These are phyloP conservation scores for Thermomucor indicae-seudaticae DNA, from an alignment of 371 early-diverging fungal species.

Conservation along the genomic window DNA sequence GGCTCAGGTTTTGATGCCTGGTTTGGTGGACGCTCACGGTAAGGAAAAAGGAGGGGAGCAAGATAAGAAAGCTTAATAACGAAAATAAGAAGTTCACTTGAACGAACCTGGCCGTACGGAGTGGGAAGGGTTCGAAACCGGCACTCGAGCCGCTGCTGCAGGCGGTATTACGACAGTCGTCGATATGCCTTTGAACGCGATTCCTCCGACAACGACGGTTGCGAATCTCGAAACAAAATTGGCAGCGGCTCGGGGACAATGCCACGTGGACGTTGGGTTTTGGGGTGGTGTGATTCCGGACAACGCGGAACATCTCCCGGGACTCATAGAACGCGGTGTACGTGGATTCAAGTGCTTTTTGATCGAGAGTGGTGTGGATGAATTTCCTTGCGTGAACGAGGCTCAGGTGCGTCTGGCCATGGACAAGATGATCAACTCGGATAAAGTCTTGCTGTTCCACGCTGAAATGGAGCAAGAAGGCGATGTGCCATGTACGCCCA, in stretches of 20 bases:
- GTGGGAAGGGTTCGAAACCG: conserved; percentile 84
- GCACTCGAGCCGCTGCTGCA: conserved; percentile 77
- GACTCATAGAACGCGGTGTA: conserved; percentile 65
- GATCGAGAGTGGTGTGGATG: conserved; percentile 82
- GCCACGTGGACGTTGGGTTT: conserved; percentile 78
- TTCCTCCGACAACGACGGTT: conserved; percentile 78
- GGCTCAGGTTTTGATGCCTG: conserved; percentile 66
- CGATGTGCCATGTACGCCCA: conserved; percentile 17
- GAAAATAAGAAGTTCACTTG: conserved; percentile 54
- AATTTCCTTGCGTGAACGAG: conserved; percentile 79
- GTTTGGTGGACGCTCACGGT: conserved; percentile 76
- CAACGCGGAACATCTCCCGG: conserved; percentile 59
- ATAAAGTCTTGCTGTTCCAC: conserved; percentile 69
- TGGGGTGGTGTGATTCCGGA: conserved; percentile 81
- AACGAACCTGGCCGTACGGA: conserved; percentile 83
- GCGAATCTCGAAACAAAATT: conserved; percentile 62
- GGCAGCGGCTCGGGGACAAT: conserved; percentile 60
- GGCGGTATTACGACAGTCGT: conserved; percentile 78
- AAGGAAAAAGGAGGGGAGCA: conserved; percentile 5
- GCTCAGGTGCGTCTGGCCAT: conserved; percentile 64
- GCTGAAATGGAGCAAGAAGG: conserved; percentile 63
- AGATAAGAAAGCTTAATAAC: not conserved
- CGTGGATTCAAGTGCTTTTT: conserved; percentile 84
- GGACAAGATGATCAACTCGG: conserved; percentile 48
- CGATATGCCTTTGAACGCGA: conserved; percentile 87